phyloP scores from a whole-genome alignment of 352 stramenopile genomes.

The Phytopythium chamaehyphon region DNA sequence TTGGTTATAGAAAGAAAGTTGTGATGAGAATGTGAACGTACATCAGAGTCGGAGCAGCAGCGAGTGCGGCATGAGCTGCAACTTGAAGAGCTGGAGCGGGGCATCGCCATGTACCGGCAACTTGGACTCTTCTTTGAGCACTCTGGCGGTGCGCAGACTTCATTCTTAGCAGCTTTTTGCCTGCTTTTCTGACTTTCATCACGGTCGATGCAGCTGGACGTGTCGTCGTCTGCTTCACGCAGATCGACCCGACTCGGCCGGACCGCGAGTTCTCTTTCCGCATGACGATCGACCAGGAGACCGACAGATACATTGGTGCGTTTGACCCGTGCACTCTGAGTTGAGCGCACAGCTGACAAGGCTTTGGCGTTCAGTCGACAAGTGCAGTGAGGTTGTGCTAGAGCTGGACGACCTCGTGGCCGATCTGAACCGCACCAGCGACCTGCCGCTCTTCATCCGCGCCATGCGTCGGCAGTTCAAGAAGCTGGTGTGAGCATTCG shows the following conservation, averaged over 20 bases:
- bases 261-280: conserved; percentile 66
- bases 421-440: conserved; percentile 55
- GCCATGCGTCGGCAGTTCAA: conserved; percentile 80
- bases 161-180: not conserved
- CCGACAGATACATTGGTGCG: conserved; percentile 59
- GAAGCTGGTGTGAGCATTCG: conserved; percentile 33
- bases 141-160: conserved; percentile 26
- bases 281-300: conserved; percentile 57
- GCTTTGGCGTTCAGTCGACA: conserved; percentile 36
- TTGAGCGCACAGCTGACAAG: no score
- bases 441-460: conserved; percentile 74
- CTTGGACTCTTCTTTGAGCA: conserved; percentile 72
- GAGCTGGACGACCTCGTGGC: conserved; percentile 43
- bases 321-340: no score
- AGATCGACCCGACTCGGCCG: conserved; percentile 56
- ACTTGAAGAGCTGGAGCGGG: conserved; percentile 53
- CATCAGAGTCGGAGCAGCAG: conserved; percentile 35
- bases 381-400: conserved; percentile 51
- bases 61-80: conserved; percentile 39
- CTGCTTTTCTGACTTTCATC: not conserved
- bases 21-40: not conserved
- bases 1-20: no score
- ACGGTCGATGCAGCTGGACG: conserved; percentile 35
- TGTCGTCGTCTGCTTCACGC: conserved; percentile 62
- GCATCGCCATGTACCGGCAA: conserved; percentile 60